A percentile compares a stretch with the other conserved stretches of the same genome.
Conservation (phyloP, 495 filamentous ascomycete species). For the Aspergillus mulundensis region DNA sequence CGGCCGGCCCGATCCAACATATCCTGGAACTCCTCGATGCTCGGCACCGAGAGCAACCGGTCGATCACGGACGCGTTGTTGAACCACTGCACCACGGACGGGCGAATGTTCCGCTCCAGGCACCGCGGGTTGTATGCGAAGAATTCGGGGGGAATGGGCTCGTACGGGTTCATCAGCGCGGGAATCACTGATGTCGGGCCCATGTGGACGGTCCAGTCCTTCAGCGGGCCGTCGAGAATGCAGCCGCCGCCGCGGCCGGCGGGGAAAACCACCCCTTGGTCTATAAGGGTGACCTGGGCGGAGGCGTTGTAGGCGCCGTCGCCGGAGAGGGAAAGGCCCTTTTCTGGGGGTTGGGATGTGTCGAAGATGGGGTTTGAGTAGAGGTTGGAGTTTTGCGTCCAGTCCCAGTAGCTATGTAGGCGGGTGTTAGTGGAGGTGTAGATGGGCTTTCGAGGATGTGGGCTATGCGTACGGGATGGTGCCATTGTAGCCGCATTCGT, state of each 20-base stretch:
- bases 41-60: constrained; percentile 9
- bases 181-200: constrained; percentile 49
- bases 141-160: constrained; percentile 16
- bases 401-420: constrained; percentile 54
- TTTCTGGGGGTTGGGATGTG: constrained; percentile 36
- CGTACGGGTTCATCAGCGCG: constrained; percentile 24
- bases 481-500: constrained; percentile 69
- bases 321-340: constrained; percentile 51
- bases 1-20: constrained; percentile 24
- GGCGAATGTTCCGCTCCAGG: constrained; percentile 49
- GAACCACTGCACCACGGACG: constrained; percentile 9
- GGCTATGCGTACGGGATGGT: constrained; percentile 27
- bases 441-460: too few relatives aligned
- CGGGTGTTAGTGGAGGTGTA: neutral
- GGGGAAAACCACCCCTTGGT: constrained; percentile 29
- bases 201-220: constrained; percentile 36
- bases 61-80: constrained; percentile 21
- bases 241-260: constrained; percentile 62
- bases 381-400: constrained; percentile 49
- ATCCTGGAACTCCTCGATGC: constrained; percentile 22
- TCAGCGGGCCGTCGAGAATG: constrained; percentile 57
- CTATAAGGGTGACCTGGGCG: neutral
- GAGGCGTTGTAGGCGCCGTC: constrained; percentile 50
- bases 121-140: constrained; percentile 59
- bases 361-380: constrained; percentile 61